phyloP scores from a whole-genome alignment of 2,329 filamentous ascomycete genomes.

The Fusarium sp. region DNA sequence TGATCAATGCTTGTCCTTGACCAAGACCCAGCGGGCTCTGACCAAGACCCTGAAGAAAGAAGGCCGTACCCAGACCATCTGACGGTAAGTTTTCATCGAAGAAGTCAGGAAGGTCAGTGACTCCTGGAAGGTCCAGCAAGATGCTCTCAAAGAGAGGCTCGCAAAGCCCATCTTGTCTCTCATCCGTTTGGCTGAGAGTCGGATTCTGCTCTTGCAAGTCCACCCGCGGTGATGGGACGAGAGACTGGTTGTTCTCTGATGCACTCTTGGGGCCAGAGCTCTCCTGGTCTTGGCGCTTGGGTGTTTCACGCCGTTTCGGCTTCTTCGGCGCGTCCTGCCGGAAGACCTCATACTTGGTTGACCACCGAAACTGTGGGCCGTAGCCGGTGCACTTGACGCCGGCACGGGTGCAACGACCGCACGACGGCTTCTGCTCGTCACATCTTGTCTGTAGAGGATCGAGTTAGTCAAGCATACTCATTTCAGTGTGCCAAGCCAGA shows the following conservation, averaged over 20 bases:
- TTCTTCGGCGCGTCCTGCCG: neutral
- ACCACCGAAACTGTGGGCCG: conserved; percentile 20
- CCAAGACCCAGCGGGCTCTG: neutral
- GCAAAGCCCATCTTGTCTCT: neutral
- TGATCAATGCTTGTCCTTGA: neutral
- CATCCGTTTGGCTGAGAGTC: neutral
- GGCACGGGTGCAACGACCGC: conserved; percentile 21
- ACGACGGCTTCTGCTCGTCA: conserved; percentile 20
- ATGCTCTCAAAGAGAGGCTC: neutral
- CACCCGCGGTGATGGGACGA: neutral
- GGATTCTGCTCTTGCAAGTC: neutral
- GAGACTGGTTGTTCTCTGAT: neutral
- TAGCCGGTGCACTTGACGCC: conserved; percentile 24
- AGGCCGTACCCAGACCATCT: neutral
- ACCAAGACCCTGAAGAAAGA: neutral
- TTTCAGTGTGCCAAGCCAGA: neutral
- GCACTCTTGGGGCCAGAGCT: neutral
- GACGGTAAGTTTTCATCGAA: neutral
- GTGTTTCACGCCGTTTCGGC: neutral
- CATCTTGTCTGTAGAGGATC: conserved; percentile 15
- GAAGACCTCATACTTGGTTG: conserved; percentile 23
- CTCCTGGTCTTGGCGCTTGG: neutral
- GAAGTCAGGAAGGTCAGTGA: neutral
- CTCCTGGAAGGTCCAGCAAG: neutral
- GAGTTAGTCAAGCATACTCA: neutral